Conservation (phyloP, 2,329 filamentous ascomycete genomes). For the Calonectria hawksworthii region DNA sequence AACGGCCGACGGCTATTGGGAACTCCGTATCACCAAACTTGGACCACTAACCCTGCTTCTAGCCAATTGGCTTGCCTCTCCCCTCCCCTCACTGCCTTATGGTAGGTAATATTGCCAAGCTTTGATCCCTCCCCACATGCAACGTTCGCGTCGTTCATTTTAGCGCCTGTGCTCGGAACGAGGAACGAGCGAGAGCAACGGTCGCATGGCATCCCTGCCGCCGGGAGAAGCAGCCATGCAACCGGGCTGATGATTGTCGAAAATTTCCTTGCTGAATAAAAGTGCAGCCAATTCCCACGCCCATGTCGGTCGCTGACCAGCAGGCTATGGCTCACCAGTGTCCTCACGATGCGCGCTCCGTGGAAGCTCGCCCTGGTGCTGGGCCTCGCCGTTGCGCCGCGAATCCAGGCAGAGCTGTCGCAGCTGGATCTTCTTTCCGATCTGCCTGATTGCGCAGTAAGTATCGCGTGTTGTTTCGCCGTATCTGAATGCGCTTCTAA, state of each 20-base stretch:
- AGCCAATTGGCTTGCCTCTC: background rate
- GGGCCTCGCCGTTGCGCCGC: background rate
- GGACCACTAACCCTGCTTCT: background rate
- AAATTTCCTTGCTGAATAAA: background rate
- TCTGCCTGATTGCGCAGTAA: background rate
- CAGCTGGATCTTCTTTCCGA: background rate
- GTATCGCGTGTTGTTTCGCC: background rate
- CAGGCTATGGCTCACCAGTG: background rate
- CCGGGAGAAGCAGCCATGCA: background rate
- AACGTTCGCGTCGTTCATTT: background rate
- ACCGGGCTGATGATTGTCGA: background rate
- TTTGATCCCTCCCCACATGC: background rate
- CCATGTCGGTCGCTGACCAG: background rate
- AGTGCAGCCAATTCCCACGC: background rate
- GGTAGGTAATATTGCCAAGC: background rate
- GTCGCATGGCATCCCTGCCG: too few relatives aligned
- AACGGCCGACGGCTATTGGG: background rate
- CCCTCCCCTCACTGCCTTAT: background rate
- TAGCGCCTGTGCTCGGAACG: background rate
- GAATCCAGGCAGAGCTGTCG: background rate
- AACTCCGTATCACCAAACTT: background rate
- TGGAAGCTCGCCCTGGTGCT: background rate
- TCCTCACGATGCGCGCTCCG: background rate
- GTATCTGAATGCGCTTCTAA: background rate
- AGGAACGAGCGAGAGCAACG: background rate